These are phyloP conservation scores for Pugionium cornutum DNA, from an alignment of 345 rosid genomes.

Conservation along the genomic window DNA sequence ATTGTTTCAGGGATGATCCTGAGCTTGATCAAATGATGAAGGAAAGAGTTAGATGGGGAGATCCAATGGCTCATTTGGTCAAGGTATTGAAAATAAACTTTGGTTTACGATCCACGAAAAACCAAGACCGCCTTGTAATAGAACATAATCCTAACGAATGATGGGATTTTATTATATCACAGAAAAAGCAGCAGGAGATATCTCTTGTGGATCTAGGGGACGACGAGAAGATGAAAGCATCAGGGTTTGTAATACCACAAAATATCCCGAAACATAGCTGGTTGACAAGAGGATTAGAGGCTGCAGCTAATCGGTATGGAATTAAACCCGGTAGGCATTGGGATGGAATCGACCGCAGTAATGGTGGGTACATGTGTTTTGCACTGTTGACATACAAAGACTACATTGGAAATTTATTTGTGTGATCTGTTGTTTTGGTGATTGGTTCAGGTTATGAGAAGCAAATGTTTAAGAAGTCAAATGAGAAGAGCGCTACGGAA, in stretches of 20 bases:
- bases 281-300: conserved; percentile 74
- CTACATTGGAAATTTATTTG: not conserved
- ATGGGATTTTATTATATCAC: conserved; percentile 15
- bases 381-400: not conserved
- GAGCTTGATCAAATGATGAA: conserved; percentile 81
- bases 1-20: conserved; percentile 74
- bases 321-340: conserved; percentile 95
- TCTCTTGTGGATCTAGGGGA: conserved; percentile 75
- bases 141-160: not conserved
- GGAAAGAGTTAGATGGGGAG: conserved; percentile 83
- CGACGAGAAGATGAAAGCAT: conserved; percentile 80
- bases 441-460: conserved; percentile 69
- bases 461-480: conserved; percentile 55
- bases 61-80: conserved; percentile 95
- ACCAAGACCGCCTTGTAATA: not conserved
- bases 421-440: conserved; percentile 3
- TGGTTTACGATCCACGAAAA: not conserved
- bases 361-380: conserved; percentile 47
- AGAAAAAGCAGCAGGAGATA: conserved; percentile 59
- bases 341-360: conserved; percentile 98
- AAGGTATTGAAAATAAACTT: conserved; percentile 51
- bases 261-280: conserved; percentile 80
- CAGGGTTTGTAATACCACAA: conserved; percentile 89
- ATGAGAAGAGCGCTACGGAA: conserved; percentile 82
- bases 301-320: conserved; percentile 82